Evolutionary conservation across 495 filamentous ascomycete species (phyloP).

Genomic region (Usnea hakonensis): DNA sequence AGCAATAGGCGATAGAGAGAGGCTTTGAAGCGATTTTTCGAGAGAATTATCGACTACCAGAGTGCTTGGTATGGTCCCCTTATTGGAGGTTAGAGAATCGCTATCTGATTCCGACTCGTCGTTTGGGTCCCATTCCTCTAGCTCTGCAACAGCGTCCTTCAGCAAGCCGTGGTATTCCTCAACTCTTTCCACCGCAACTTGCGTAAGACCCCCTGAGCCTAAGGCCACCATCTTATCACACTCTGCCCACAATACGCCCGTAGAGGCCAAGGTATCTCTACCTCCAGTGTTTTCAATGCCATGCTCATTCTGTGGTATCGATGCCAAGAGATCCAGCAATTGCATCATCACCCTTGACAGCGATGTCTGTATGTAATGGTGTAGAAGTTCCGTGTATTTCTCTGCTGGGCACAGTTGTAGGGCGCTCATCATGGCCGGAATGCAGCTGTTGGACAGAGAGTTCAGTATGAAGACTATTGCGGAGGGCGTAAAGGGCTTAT

Average conservation of each 20-base stretch:
- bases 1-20: background rate
- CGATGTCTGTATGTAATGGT: constrained; percentile 40
- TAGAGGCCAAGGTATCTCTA: constrained; percentile 26
- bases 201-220: constrained; percentile 54
- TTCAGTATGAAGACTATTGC: constrained; percentile 61
- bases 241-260: constrained; percentile 50
- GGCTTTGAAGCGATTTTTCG: background rate
- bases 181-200: constrained; percentile 51
- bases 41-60: background rate
- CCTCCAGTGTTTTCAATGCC: constrained; percentile 24
- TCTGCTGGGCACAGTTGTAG: constrained; percentile 52
- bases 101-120: constrained; percentile 46
- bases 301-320: constrained; percentile 21
- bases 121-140: constrained; percentile 71
- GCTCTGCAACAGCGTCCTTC: constrained; percentile 71
- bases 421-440: constrained; percentile 64
- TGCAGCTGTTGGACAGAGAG: constrained; percentile 54
- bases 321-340: constrained; percentile 30
- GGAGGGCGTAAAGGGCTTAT: constrained; percentile 71
- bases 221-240: constrained; percentile 64
- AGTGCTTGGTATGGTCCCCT: constrained; percentile 17
- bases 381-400: constrained; percentile 51
- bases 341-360: constrained; percentile 34
- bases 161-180: constrained; percentile 63
- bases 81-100: constrained; percentile 25